phyloP scores from a whole-genome alignment of 306 rosid species.

The Cucumis cinereus region DNA sequence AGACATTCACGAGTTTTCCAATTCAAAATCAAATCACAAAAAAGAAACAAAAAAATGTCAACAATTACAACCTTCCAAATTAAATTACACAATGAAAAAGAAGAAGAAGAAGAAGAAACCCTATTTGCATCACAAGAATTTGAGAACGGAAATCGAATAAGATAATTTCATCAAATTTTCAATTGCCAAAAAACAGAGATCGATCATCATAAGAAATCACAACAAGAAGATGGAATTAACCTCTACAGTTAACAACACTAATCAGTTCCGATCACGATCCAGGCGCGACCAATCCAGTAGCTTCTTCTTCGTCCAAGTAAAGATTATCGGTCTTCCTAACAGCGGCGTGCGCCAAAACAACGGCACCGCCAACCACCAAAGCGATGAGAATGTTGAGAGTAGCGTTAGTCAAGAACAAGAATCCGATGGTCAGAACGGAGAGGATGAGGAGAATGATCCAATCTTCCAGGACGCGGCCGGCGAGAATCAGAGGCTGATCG shows the following conservation, averaged over 20 bases:
- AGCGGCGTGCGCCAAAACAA: slow-evolving; percentile 34
- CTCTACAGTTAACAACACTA: background rate
- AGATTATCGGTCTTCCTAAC: slow-evolving; percentile 52
- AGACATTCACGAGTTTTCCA: background rate
- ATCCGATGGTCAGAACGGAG: slow-evolving; percentile 36
- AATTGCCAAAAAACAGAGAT: background rate
- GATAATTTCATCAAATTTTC: background rate
- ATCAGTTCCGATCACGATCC: slow-evolving; percentile 7
- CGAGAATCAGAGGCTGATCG: slow-evolving; percentile 52
- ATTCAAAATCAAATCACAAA: background rate
- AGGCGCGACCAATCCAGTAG: slow-evolving; percentile 18
- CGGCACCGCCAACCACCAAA: slow-evolving; percentile 22
- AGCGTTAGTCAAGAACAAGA: slow-evolving; percentile 55
- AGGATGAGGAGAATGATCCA: slow-evolving; percentile 42
- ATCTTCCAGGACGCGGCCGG: slow-evolving; percentile 45
- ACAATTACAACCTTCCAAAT: background rate
- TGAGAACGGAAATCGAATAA: background rate
- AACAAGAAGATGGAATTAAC: background rate
- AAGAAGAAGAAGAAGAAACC: background rate
- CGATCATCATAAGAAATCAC: no score
- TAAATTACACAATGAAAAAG: background rate
- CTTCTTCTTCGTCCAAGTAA: slow-evolving; percentile 54
- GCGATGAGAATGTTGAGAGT: slow-evolving; percentile 44
- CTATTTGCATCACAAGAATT: background rate
- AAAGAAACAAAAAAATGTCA: background rate